A percentile compares a stretch with the other conserved stretches of the same genome.
Conservation (phyloP, 768 basidiomycete genomes). For the Sarcomyxa edulis region DNA sequence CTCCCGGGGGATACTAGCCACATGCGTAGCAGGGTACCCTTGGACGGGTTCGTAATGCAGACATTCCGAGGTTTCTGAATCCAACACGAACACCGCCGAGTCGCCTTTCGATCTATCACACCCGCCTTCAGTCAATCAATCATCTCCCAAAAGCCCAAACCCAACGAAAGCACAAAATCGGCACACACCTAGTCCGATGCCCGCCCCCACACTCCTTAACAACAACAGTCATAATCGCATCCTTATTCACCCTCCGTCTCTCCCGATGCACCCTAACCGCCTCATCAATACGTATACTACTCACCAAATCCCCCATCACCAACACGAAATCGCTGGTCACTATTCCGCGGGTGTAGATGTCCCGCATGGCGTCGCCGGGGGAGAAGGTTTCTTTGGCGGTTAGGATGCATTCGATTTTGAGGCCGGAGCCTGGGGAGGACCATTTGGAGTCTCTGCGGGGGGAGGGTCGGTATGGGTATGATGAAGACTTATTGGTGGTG, state of each 20-base stretch:
- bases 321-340: constrained; percentile 90
- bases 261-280: constrained; percentile 88
- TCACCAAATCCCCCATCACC: constrained; percentile 88
- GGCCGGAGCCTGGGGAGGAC: constrained; percentile 72
- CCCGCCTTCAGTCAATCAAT: neutral
- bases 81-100: constrained; percentile 73
- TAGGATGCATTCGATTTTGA: constrained; percentile 82
- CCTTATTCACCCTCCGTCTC: constrained; percentile 79
- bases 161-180: constrained; percentile 1
- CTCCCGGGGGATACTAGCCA: constrained; percentile 72
- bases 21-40: constrained; percentile 60
- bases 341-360: constrained; percentile 88
- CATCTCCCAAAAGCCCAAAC: constrained; percentile 6
- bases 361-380: constrained; percentile 88
- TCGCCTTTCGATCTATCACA: constrained; percentile 59
- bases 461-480: constrained; percentile 4
- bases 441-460: constrained; percentile 70
- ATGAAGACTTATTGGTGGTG: constrained; percentile 8
- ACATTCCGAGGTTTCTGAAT: constrained; percentile 72
- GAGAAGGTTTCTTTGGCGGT: constrained; percentile 85
- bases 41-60: constrained; percentile 79
- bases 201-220: constrained; percentile 71
- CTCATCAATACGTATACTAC: constrained; percentile 87
- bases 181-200: constrained; percentile 68
- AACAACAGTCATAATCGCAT: constrained; percentile 96